A percentile compares a stretch with the other conserved stretches of the same genome.
phyloP scores from a whole-genome alignment of 805 yeast genomes.

The Yamadazyma paraphyllophila region DNA sequence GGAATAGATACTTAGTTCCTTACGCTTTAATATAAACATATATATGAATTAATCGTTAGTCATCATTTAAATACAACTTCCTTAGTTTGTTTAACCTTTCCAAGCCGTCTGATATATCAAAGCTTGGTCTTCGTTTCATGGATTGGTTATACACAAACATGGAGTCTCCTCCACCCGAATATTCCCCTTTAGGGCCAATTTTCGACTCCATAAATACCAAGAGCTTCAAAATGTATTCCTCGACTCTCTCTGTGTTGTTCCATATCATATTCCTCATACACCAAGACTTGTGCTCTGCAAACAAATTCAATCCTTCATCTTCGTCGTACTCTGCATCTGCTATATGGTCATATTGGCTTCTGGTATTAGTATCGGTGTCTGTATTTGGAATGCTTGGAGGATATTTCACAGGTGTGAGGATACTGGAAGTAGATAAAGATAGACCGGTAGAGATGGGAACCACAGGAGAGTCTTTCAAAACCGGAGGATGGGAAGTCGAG shows the following conservation, averaged over 20 bases:
- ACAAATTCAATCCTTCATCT: slow-evolving; percentile 20
- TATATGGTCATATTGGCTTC: slow-evolving; percentile 19
- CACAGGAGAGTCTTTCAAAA: slow-evolving; percentile 1
- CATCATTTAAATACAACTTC: slow-evolving; percentile 27
- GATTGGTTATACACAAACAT: slow-evolving; percentile 14
- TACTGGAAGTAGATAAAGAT: slow-evolving; percentile 21
- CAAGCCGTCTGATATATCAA: slow-evolving; percentile 33
- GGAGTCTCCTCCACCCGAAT: neutral
- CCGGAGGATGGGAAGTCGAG: slow-evolving; percentile 12
- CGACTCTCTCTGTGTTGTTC: neutral
- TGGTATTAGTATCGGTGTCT: neutral
- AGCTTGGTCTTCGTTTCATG: slow-evolving; percentile 8
- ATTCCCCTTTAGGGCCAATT: slow-evolving; percentile 28
- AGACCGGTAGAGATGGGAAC: slow-evolving; percentile 13
- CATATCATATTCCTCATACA: slow-evolving; percentile 20
- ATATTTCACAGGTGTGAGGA: slow-evolving; percentile 30
- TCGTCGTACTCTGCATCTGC: slow-evolving; percentile 17
- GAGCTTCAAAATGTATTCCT: slow-evolving; percentile 23
- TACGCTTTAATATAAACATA: no score
- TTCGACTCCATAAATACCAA: slow-evolving; percentile 20
- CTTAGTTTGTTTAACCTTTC: slow-evolving; percentile 34
- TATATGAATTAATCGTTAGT: slow-evolving; percentile 2
- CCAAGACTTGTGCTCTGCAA: slow-evolving; percentile 36
- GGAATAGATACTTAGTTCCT: neutral
- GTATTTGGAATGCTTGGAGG: slow-evolving; percentile 16